Evolutionary conservation across 169 alveolate species (phyloP), one percentile per base, ranked within the genome.

Genomic region (Plasmodium vivax): DNA sequence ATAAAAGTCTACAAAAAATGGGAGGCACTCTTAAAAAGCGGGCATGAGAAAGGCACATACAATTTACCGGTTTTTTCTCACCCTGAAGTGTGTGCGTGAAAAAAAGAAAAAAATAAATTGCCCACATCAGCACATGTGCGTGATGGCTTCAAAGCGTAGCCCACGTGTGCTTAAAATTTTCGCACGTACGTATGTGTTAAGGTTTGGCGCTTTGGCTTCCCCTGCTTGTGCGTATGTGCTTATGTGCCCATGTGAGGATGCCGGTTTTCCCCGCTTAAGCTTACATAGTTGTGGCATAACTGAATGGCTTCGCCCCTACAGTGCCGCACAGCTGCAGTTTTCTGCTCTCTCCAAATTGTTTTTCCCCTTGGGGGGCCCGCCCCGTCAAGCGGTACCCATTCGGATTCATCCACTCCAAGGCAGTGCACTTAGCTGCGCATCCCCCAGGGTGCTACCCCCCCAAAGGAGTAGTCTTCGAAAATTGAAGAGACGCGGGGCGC

Each of bases 1-100:
- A 14, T 47, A 2, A 45, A 85, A 85, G 84, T 73, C 77, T 74
- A 85, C 84, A 85, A 72, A 51, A 82, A 51, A 43, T 81, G 32
- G n/a, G 19, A 36, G 32, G 3, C 19, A 12, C 51, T 27, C 43
- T 19, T 73, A 45, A 73, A 71, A 38, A 62, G 51, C 6, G 54
- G 58, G 34, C 41, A 62, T 43, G 47, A 74, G 27, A 84, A 34
- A 72, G 32, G 34, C 32, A 43, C 68, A 79, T 79, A 12, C 36
- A 54, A 82, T 12, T 82, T 51, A 51, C 34, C 56, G 72, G 36
- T 82, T 12, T 82, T 12, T 56, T 23, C 19, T 51, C 90, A 27
- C 19, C 79, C 23, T 82, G 32, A 12, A 19, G 90, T 82, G 90
- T 82, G 90, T 82, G 90, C 87, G 62, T 82, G 80, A 10, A 51